Evolutionary conservation across 1,139 yeast genomes (phyloP).

Genomic region (Zygoascus sp.): DNA sequence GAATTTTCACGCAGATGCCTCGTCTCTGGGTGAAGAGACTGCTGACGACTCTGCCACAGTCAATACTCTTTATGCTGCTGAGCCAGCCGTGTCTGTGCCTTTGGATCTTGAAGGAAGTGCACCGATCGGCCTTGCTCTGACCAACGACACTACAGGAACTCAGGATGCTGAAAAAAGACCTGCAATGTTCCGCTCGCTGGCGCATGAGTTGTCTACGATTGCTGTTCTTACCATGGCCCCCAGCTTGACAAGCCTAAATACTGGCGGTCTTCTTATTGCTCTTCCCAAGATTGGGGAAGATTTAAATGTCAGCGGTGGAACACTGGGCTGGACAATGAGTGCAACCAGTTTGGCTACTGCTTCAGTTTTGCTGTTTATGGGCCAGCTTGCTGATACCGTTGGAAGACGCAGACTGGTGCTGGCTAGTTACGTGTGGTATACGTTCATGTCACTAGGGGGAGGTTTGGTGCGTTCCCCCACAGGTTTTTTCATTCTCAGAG

Average conservation of each 20-base stretch:
- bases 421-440: slow-evolving; percentile 33
- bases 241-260: slow-evolving; percentile 38
- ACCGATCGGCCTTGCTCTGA: background rate
- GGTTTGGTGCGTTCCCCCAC: slow-evolving; percentile 40
- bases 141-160: background rate
- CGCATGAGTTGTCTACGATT: slow-evolving; percentile 29
- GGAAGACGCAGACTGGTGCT: slow-evolving; percentile 40
- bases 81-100: background rate
- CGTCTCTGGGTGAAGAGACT: background rate
- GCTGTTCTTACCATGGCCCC: slow-evolving; percentile 38
- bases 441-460: slow-evolving; percentile 36
- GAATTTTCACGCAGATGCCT: too few relatives aligned
- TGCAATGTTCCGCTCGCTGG: slow-evolving; percentile 11
- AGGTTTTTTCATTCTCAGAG: slow-evolving; percentile 39
- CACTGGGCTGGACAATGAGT: slow-evolving; percentile 41
- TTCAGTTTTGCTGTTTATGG: slow-evolving; percentile 40
- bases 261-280: slow-evolving; percentile 38
- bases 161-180: slow-evolving; percentile 14
- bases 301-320: slow-evolving; percentile 38
- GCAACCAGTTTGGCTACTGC: slow-evolving; percentile 43
- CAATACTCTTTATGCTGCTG: background rate
- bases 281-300: slow-evolving; percentile 34
- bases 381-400: slow-evolving; percentile 43
- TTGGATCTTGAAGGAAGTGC: background rate
- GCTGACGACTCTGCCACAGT: background rate